Percentiles rank a stretch among this genome's conserved stretches.
Evolutionary conservation across 495 filamentous ascomycete genomes (phyloP).

Genomic region (Penicillium dipodomyicola): DNA sequence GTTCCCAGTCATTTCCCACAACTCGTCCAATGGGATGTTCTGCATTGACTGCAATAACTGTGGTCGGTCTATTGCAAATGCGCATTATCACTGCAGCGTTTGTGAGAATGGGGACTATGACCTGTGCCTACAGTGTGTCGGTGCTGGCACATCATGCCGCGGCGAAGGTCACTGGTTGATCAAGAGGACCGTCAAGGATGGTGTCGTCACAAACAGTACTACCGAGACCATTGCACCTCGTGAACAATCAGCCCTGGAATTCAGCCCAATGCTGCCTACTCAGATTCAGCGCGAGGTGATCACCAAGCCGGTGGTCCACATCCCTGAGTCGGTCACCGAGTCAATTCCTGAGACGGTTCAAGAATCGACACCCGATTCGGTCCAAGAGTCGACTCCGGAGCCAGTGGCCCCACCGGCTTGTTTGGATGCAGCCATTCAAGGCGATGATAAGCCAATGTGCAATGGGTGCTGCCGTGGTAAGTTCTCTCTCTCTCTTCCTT

Average conservation of each 20-base stretch:
- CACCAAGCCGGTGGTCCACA: conserved; percentile 20
- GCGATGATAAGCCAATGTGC: conserved; percentile 70
- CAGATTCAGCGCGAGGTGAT: conserved; percentile 13
- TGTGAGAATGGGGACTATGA: conserved; percentile 96
- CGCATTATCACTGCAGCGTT: conserved; percentile 90
- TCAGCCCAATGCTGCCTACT: conserved; percentile 18
- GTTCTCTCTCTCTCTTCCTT: conserved; percentile 18
- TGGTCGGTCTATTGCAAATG: conserved; percentile 67
- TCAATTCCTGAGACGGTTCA: conserved; percentile 16
- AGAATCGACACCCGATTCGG: conserved; percentile 7
- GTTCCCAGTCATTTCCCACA: conserved; percentile 35
- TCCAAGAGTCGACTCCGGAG: conserved; percentile 18
- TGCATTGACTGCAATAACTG: conserved; percentile 94
- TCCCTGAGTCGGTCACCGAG: conserved; percentile 20
- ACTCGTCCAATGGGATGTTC: conserved; percentile 37
- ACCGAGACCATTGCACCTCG: conserved; percentile 76
- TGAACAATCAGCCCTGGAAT: background rate
- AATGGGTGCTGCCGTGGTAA: conserved; percentile 84
- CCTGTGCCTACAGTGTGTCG: conserved; percentile 78
- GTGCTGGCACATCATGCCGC: conserved; percentile 70
- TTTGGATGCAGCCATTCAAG: conserved; percentile 15
- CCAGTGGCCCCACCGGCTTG: conserved; percentile 2
- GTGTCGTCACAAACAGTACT: conserved; percentile 75
- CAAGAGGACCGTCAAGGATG: conserved; percentile 77
- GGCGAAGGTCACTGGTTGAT: conserved; percentile 86